Evolutionary conservation across 1,284 basidiomycete genomes (phyloP).

Genomic region (Flammula alnicola): DNA sequence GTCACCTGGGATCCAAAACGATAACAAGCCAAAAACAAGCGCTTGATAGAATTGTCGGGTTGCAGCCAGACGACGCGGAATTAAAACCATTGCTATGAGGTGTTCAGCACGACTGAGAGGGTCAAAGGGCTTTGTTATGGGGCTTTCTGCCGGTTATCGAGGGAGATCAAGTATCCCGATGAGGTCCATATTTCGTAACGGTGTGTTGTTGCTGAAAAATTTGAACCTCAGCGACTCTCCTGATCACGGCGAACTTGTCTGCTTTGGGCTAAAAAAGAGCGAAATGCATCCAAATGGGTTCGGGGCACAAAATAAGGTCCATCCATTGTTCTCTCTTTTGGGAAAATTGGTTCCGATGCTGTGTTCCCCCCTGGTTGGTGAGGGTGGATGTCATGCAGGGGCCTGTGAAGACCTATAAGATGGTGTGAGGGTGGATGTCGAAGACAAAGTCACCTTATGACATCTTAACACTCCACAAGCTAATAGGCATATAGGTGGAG

Average conservation of each 20-base stretch:
- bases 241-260: not conserved
- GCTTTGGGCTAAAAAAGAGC: not conserved
- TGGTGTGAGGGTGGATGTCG: too few species aligned
- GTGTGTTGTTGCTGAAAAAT: not conserved
- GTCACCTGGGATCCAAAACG: not conserved
- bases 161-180: constrained; percentile 13
- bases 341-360: constrained; percentile 9
- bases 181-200: not conserved
- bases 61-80: constrained; percentile 2
- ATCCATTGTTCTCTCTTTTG: constrained; percentile 21
- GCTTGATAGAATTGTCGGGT: constrained; percentile 1
- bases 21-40: constrained; percentile 1
- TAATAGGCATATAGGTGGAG: too few species aligned
- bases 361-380: not conserved
- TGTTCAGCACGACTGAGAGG: not conserved
- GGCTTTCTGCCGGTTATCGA: constrained; percentile 1
- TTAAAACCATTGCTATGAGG: not conserved
- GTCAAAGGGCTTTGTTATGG: constrained; percentile 15
- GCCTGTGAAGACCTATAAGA: too few species aligned
- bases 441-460: too few species aligned
- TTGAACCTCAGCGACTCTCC: constrained; percentile 13
- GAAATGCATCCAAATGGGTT: not conserved
- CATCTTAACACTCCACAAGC: too few species aligned
- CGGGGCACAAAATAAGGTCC: constrained; percentile 6
- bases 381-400: too few species aligned